These are phyloP conservation scores for Fusarium piperis DNA, from an alignment of 2,329 filamentous ascomycete species.

Conservation along the genomic window DNA sequence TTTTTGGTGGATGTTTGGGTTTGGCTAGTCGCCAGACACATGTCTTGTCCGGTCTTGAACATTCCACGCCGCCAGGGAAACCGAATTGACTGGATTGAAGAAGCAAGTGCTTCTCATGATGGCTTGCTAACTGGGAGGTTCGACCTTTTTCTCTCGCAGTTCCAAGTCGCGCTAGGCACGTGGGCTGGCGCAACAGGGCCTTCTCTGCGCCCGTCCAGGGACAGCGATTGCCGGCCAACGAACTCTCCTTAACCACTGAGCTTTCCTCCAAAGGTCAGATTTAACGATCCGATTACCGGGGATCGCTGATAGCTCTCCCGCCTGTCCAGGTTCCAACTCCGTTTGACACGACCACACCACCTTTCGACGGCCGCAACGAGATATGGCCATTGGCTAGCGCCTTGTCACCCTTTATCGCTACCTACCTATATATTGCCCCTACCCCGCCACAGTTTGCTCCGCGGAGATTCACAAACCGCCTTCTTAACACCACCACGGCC, in stretches of 20 bases:
- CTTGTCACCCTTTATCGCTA: constrained; percentile 22
- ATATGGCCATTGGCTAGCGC: constrained; percentile 20
- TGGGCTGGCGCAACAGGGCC: background rate
- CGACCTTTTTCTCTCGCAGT: background rate
- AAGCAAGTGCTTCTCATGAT: constrained; percentile 17
- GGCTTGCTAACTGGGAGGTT: background rate
- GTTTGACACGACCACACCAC: constrained; percentile 18
- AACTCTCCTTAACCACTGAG: background rate
- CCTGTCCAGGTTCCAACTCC: background rate
- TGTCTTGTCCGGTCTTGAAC: constrained; percentile 1
- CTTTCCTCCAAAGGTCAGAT: constrained; percentile 2
- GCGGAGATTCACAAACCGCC: constrained; percentile 38
- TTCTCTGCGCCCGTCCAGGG: background rate
- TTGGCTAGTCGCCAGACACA: constrained; percentile 15
- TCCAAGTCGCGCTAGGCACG: background rate
- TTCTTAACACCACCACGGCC: constrained; percentile 28
- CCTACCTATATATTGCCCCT: constrained; percentile 34
- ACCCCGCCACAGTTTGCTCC: constrained; percentile 33
- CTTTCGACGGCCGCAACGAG: constrained; percentile 17
- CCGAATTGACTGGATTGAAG: background rate
- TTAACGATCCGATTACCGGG: background rate
- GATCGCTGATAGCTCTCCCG: background rate
- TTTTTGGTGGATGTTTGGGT: constrained; percentile 14
- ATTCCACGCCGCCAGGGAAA: constrained; percentile 12
- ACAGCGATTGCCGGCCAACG: background rate